Conservation (phyloP, 2,329 filamentous ascomycete species). For the Gaeumannomyces tritici region DNA sequence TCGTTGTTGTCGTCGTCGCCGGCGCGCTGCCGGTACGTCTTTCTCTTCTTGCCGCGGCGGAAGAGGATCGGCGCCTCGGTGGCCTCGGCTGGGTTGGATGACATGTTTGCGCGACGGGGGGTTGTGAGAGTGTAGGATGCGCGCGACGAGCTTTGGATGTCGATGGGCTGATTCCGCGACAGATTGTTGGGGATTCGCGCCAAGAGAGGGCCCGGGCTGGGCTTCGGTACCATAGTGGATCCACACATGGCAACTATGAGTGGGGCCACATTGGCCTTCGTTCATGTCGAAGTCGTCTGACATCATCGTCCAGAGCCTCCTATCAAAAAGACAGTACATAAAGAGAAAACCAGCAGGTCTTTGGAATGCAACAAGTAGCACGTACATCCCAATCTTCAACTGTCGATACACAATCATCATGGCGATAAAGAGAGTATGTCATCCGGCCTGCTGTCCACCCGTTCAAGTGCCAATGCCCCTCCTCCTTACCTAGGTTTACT, state of each 20-base stretch:
- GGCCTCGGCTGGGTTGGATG: slow-evolving; percentile 6
- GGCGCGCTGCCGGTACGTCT: slow-evolving; percentile 43
- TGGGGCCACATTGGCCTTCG: background rate
- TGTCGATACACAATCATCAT: background rate
- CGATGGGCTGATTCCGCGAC: background rate
- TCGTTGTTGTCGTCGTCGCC: slow-evolving; percentile 1
- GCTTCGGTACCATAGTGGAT: too few relatives aligned
- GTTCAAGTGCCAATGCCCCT: background rate
- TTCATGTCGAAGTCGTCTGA: background rate
- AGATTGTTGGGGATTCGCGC: too few relatives aligned
- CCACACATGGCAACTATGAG: too few relatives aligned
- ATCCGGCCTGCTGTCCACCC: background rate
- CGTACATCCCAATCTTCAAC: background rate
- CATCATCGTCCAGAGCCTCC: background rate
- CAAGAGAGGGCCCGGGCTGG: background rate
- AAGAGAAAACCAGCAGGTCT: background rate
- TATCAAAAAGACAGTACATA: background rate
- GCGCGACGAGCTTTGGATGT: background rate
- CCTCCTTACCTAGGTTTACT: slow-evolving; percentile 42
- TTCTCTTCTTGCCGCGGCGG: slow-evolving; percentile 49
- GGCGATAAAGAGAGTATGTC: slow-evolving; percentile 9
- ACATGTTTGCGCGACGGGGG: background rate
- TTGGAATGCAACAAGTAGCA: background rate
- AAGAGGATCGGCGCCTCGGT: slow-evolving; percentile 33
- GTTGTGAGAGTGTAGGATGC: too few relatives aligned